Evolutionary conservation across 352 stramenopile species (phyloP).

Genomic region (Elongisporangium prolatum): DNA sequence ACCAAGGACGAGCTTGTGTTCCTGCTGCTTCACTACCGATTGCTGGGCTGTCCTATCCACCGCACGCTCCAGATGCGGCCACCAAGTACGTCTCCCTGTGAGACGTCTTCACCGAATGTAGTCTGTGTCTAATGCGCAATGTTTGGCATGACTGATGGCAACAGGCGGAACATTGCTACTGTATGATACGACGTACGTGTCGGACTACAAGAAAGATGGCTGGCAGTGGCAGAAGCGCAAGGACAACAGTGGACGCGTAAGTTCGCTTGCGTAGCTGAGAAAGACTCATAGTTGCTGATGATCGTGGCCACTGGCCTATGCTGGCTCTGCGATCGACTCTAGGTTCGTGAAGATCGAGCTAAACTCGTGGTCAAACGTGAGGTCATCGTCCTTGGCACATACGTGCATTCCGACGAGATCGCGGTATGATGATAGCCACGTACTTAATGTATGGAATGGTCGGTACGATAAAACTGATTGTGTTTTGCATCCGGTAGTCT

Average conservation of each 20-base stretch:
- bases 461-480: not conserved
- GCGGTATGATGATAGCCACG: constrained; percentile 27
- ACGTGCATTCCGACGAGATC: constrained; percentile 77
- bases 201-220: constrained; percentile 84
- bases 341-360: constrained; percentile 77
- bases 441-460: not conserved
- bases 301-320: not conserved
- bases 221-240: constrained; percentile 87
- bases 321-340: not conserved
- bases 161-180: constrained; percentile 68
- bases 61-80: constrained; percentile 39
- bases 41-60: constrained; percentile 34
- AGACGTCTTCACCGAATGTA: not conserved
- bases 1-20: constrained; percentile 83
- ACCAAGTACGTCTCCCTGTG: constrained; percentile 38
- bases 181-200: constrained; percentile 54
- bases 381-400: constrained; percentile 75
- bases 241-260: constrained; percentile 67
- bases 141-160: not conserved
- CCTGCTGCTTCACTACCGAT: constrained; percentile 51
- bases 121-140: not conserved
- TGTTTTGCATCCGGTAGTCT: constrained; percentile 26
- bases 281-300: not conserved
- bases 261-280: not conserved
- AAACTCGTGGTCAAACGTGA: constrained; percentile 84